These are phyloP conservation scores for Laguncularia racemosa DNA, from an alignment of 345 rosid species.

Conservation along the genomic window DNA sequence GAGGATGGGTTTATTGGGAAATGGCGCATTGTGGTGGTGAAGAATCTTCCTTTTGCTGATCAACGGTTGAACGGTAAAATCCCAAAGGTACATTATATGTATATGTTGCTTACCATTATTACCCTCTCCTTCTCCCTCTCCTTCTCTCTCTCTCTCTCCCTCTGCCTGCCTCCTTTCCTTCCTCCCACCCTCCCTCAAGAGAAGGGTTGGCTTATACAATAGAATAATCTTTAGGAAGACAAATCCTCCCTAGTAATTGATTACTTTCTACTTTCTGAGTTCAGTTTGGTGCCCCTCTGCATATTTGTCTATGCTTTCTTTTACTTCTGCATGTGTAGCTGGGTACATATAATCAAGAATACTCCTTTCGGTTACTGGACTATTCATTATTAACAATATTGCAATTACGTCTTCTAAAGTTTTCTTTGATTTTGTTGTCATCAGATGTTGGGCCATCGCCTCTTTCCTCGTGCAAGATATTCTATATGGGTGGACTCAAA, in stretches of 20 bases:
- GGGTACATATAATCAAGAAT: no score
- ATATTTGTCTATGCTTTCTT: background rate
- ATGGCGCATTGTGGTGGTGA: slow-evolving; percentile 80
- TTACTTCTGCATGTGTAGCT: background rate
- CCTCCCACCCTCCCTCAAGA: background rate
- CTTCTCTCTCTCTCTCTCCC: background rate
- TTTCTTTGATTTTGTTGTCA: slow-evolving; percentile 8
- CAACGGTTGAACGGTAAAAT: slow-evolving; percentile 97
- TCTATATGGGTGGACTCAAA: slow-evolving; percentile 98
- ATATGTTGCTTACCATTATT: no score
- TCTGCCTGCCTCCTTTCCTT: background rate
- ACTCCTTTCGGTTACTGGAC: no score
- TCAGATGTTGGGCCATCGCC: slow-evolving; percentile 94
- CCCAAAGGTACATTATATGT: slow-evolving; percentile 59
- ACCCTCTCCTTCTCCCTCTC: background rate
- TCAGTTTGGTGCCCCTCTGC: background rate
- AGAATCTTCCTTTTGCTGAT: slow-evolving; percentile 76
- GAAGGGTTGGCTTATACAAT: no score
- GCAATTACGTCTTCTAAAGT: background rate
- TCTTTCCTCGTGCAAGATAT: slow-evolving; percentile 69
- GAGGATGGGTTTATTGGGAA: slow-evolving; percentile 57
- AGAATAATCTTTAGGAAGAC: no score
- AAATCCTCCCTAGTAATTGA: no score
- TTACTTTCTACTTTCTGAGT: background rate
- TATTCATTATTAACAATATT: no score